Percentiles rank a stretch among this genome's conserved stretches.
These are phyloP conservation scores for Lentinula guzmanii DNA, from an alignment of 768 basidiomycete genomes.

Conservation along the genomic window DNA sequence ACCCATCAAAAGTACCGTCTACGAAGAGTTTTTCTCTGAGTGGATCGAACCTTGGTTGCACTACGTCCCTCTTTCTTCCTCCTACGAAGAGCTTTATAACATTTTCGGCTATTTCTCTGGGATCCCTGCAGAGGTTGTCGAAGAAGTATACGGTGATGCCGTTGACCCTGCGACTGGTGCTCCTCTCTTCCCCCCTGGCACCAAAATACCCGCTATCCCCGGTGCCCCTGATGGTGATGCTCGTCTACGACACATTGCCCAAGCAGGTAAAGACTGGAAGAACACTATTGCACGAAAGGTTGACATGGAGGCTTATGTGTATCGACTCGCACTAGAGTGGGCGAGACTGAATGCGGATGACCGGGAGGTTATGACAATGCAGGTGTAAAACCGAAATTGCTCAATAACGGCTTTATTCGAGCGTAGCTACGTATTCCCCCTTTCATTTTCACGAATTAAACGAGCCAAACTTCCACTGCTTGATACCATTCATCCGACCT, in stretches of 20 bases:
- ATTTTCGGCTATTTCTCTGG: conserved; percentile 92
- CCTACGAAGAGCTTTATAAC: conserved; percentile 91
- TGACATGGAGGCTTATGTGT: conserved; percentile 62
- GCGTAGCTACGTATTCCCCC: no score
- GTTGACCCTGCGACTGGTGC: neutral
- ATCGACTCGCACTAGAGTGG: conserved; percentile 87
- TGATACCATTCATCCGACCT: neutral
- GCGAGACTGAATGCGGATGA: conserved; percentile 82
- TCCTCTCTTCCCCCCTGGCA: neutral
- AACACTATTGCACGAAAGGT: conserved; percentile 62
- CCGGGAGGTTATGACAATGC: conserved; percentile 55
- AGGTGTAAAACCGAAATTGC: neutral
- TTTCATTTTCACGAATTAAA: neutral
- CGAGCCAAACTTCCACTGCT: neutral
- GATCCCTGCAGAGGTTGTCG: conserved; percentile 47
- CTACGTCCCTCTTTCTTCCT: conserved; percentile 85
- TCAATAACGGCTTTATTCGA: neutral
- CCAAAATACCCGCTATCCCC: neutral
- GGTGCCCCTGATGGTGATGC: conserved; percentile 53
- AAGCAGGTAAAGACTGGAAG: conserved; percentile 93
- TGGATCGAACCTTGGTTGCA: conserved; percentile 86
- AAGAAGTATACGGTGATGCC: neutral
- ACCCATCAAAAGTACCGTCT: conserved; percentile 66
- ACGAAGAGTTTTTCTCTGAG: conserved; percentile 65
- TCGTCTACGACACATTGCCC: conserved; percentile 74